Evolutionary conservation across 2,329 filamentous ascomycete genomes (phyloP), one percentile per base, ranked within the genome.

Genomic region (Aspergillus sp.): DNA sequence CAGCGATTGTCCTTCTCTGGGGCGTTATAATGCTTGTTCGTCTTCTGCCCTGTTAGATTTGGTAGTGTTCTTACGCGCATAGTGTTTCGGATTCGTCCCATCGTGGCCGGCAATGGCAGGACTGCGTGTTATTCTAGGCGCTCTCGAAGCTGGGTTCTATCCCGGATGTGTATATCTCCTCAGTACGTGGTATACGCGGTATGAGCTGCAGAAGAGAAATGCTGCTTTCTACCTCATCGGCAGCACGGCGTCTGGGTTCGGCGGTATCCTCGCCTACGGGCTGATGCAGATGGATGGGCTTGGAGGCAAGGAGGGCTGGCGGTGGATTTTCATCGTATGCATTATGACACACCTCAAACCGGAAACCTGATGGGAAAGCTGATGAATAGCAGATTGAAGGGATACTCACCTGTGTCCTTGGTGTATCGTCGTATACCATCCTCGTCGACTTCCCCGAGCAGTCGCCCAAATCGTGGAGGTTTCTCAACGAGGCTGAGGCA

Each of bases 71-170:
- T 30, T 30, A 22, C 11, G 17, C 24, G 7, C 5, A 20, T 6
- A 51, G 49, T 17, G 68, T 75, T 48, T 49, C 17, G 54, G 54
- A 17, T 34, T 56, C 8, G 54, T 56, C 22, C 46, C 20, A 5
- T 20, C 34, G 12, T 87, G 82, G 75, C 64, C 69, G 1, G 69
- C 81, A 22, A 71, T 89, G 54, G 76, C 84, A 0, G 85, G 75
- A 0, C 72, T 87, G 40, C 77, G 87, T 45, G 73, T 86, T 0
- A 54, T 90, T 1, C 78, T 61, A 3, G 59, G 59, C 4, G 34
- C 44, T 1, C 37, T 57, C 3, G 60, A 61, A 42, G 57, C 57
- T 12, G 57, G 57, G 3, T 49, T 57, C 3, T 61, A 54, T 11
- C 56, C 59, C 2, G 58, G 56, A 3, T 37, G 41, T 9, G 27